Percentiles rank a stretch among this genome's conserved stretches.
Evolutionary conservation across 2,329 filamentous ascomycete species (phyloP).

Genomic region (Stemphylium lycopersici): DNA sequence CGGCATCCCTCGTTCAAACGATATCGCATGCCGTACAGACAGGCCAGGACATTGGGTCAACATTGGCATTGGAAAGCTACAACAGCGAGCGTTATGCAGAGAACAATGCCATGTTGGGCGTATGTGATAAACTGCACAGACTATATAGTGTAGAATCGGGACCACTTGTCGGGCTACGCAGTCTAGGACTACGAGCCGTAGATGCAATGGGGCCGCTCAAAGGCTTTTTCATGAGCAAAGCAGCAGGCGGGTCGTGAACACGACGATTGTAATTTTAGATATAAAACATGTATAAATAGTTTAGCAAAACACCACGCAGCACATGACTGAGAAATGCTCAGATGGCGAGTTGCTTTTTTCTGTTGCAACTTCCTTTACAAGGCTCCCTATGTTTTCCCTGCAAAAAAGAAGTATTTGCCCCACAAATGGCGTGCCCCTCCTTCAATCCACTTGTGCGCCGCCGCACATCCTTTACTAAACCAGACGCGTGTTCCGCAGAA

Average conservation of each 20-base stretch:
- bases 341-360: neutral
- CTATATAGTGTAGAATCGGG: conserved; percentile 82
- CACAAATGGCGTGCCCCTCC: too few species aligned
- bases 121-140: conserved; percentile 90
- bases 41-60: conserved; percentile 84
- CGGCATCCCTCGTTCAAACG: conserved; percentile 75
- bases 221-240: conserved; percentile 80
- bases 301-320: neutral
- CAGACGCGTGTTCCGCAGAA: too few species aligned
- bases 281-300: conserved; percentile 9
- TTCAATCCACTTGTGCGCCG: too few species aligned
- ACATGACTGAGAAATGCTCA: too few species aligned
- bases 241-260: conserved; percentile 49
- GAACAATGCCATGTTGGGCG: conserved; percentile 78
- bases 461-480: too few species aligned
- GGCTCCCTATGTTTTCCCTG: too few species aligned
- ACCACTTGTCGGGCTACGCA: conserved; percentile 79
- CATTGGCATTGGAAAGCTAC: conserved; percentile 81
- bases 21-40: conserved; percentile 79
- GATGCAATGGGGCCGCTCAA: conserved; percentile 79
- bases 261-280: conserved; percentile 20
- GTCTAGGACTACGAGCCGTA: conserved; percentile 76
- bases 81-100: conserved; percentile 78
- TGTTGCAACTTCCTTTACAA: too few species aligned
- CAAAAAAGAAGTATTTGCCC: too few species aligned